Conservation (phyloP, 2,329 filamentous ascomycete species). For the Daldinia sp. region DNA sequence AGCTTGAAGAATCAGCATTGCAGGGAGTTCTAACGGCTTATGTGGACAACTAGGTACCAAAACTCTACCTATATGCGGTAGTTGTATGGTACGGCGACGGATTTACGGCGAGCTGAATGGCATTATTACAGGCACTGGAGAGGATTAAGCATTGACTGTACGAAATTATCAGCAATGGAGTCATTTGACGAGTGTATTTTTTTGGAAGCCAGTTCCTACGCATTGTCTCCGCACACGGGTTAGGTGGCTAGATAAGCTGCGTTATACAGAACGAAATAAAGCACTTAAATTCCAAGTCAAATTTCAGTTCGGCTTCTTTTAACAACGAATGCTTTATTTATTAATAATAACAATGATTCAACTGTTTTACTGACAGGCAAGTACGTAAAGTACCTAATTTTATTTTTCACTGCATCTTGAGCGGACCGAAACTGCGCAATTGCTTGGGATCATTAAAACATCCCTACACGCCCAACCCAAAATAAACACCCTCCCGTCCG, state of each 20-base stretch:
- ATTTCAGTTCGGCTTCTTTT: not conserved
- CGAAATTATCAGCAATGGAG: conserved; percentile 8
- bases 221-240: not conserved
- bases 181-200: conserved; percentile 4
- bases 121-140: conserved; percentile 2
- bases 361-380: not conserved
- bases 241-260: not conserved
- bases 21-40: not conserved
- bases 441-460: not conserved
- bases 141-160: conserved; percentile 14
- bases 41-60: conserved; percentile 4
- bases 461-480: not conserved
- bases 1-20: not conserved
- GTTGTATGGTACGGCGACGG: conserved; percentile 24
- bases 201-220: not conserved
- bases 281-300: not conserved
- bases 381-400: no score
- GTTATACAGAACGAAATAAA: conserved; percentile 3
- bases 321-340: not conserved
- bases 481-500: not conserved
- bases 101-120: not conserved
- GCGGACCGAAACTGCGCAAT: not conserved
- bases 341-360: not conserved
- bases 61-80: conserved; percentile 1
- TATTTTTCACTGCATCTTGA: not conserved